Evolutionary conservation across 176 grass and related monocot genomes (phyloP).

Genomic region (Oryza brachyantha): DNA sequence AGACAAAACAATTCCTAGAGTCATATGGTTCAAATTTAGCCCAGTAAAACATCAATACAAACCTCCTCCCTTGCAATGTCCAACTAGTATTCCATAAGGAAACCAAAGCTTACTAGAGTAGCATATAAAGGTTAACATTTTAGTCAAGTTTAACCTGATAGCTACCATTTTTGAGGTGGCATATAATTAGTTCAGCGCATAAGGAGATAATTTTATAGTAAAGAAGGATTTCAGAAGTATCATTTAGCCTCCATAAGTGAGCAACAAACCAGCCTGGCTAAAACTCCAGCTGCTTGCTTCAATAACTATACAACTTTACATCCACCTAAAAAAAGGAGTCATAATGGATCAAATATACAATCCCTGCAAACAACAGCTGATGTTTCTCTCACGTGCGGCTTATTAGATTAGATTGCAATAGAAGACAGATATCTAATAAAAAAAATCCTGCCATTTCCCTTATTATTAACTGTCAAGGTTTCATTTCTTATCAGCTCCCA

Average conservation of each 20-base stretch:
- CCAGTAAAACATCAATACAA: neutral
- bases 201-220: neutral
- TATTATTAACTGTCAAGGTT: neutral
- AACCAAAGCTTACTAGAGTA: neutral
- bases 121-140: neutral
- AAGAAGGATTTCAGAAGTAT: neutral
- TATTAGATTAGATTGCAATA: neutral
- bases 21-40: neutral
- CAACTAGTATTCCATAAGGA: neutral
- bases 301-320: neutral
- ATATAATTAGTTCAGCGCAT: neutral
- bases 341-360: neutral
- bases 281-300: neutral
- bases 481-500: conserved; percentile 8
- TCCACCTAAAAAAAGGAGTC: neutral
- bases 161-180: neutral
- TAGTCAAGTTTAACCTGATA: neutral
- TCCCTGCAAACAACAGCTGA: neutral
- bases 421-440: neutral
- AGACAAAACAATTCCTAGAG: neutral
- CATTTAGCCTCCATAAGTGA: neutral
- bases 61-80: neutral
- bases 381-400: neutral
- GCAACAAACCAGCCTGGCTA: neutral
- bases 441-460: neutral